These are phyloP conservation scores for Irpex rosettiformis DNA, from an alignment of 1,284 basidiomycete species.

Conservation along the genomic window DNA sequence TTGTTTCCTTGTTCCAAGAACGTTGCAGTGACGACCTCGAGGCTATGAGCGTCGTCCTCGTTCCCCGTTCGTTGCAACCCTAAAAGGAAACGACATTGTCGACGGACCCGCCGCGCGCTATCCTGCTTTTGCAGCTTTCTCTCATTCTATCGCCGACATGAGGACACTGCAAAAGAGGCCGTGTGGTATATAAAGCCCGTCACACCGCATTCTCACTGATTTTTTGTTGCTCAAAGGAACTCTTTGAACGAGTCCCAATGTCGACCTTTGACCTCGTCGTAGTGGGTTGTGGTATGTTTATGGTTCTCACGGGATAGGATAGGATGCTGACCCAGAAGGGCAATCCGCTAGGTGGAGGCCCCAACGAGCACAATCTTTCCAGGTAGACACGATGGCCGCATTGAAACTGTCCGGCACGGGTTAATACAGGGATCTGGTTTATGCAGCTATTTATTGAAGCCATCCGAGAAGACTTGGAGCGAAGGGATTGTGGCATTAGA, in stretches of 20 bases:
- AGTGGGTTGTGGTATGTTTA: conserved; percentile 53
- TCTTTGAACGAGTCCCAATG: conserved; percentile 19
- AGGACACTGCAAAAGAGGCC: background rate
- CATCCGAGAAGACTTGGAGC: conserved; percentile 51
- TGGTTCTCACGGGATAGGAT: background rate
- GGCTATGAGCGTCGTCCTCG: background rate
- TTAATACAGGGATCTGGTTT: background rate
- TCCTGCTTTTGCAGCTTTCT: background rate
- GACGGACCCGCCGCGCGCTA: background rate
- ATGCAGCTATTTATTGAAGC: conserved; percentile 69
- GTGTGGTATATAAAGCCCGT: background rate
- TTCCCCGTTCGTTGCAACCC: background rate
- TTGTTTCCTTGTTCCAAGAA: background rate
- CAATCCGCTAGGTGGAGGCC: conserved; percentile 51
- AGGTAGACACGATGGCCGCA: conserved; percentile 37
- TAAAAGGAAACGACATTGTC: background rate
- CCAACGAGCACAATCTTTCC: conserved; percentile 71
- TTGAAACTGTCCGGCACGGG: background rate
- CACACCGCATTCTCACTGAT: conserved; percentile 3
- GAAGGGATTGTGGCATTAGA: conserved; percentile 71
- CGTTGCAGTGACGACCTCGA: background rate
- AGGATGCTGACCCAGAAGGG: background rate
- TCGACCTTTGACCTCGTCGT: conserved; percentile 67
- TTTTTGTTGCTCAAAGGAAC: conserved; percentile 2
- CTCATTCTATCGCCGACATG: background rate